A percentile compares a stretch with the other conserved stretches of the same genome.
Evolutionary conservation across 2,329 filamentous ascomycete genomes (phyloP).

Genomic region (Nemania diffusa): DNA sequence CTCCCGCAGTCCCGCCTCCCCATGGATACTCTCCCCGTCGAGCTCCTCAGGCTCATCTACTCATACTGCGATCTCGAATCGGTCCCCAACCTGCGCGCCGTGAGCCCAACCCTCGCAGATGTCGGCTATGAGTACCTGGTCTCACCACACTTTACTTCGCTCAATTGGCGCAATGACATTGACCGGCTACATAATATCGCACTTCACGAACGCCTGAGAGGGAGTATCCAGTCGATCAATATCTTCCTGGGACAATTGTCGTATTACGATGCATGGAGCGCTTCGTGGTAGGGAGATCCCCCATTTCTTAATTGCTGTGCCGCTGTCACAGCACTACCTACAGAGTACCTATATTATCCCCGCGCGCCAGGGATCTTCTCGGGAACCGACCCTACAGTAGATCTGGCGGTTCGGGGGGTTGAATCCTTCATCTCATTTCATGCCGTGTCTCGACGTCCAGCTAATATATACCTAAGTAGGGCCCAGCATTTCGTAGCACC

Average conservation of each 20-base stretch:
- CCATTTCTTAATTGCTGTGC: conserved; percentile 1
- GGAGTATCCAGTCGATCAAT: conserved; percentile 55
- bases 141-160: conserved; percentile 53
- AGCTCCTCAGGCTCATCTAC: conserved; percentile 57
- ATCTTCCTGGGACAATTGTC: conserved; percentile 59
- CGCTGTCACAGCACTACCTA: neutral
- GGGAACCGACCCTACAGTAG: neutral
- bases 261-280: conserved; percentile 52
- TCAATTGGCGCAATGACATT: conserved; percentile 59
- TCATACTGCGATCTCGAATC: conserved; percentile 53
- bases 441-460: conserved; percentile 12
- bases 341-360: neutral
- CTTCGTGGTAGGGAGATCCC: conserved; percentile 43
- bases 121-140: conserved; percentile 58
- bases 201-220: conserved; percentile 54
- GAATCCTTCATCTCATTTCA: neutral
- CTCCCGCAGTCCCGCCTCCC: neutral
- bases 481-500: conserved; percentile 53
- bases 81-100: conserved; percentile 55
- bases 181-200: conserved; percentile 58
- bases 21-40: conserved; percentile 53
- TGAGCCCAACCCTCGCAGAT: conserved; percentile 52
- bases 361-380: neutral
- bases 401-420: neutral
- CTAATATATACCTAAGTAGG: conserved; percentile 41